These are phyloP conservation scores for Daedaleopsis nitida DNA, from an alignment of 768 basidiomycete genomes.

Conservation along the genomic window DNA sequence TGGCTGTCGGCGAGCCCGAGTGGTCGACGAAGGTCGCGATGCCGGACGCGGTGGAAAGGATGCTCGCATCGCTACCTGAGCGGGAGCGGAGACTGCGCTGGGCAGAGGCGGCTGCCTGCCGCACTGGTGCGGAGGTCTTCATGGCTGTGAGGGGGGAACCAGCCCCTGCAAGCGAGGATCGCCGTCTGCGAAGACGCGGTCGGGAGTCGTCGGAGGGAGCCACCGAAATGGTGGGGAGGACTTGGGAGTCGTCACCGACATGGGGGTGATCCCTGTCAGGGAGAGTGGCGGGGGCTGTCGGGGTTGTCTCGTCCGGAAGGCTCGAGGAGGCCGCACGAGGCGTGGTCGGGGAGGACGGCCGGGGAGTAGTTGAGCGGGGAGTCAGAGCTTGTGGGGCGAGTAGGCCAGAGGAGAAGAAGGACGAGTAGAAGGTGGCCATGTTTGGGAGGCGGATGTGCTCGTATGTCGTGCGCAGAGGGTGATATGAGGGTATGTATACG, in stretches of 20 bases:
- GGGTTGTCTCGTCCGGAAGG: constrained; percentile 37
- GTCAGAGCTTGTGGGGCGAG: constrained; percentile 47
- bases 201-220: constrained; percentile 28
- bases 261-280: constrained; percentile 22
- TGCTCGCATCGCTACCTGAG: constrained; percentile 45
- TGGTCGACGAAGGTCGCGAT: constrained; percentile 31
- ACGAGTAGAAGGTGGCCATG: constrained; percentile 47
- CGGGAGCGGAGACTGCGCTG: constrained; percentile 47
- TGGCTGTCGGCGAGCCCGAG: constrained; percentile 25
- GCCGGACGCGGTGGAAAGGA: constrained; percentile 14
- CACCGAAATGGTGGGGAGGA: constrained; percentile 32
- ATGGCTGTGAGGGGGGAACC: constrained; percentile 58
- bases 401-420: constrained; percentile 72
- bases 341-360: constrained; percentile 28
- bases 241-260: constrained; percentile 20
- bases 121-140: constrained; percentile 49
- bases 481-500: neutral
- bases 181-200: constrained; percentile 58
- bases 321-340: constrained; percentile 27
- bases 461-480: neutral
- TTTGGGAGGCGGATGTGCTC: neutral
- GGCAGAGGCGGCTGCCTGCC: constrained; percentile 52
- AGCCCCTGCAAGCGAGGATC: constrained; percentile 60
- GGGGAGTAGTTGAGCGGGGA: constrained; percentile 13
- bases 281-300: constrained; percentile 34